Base-by-base conservation (phyloP, 345 rosid species). In the Eucalyptus pumila region DNA sequence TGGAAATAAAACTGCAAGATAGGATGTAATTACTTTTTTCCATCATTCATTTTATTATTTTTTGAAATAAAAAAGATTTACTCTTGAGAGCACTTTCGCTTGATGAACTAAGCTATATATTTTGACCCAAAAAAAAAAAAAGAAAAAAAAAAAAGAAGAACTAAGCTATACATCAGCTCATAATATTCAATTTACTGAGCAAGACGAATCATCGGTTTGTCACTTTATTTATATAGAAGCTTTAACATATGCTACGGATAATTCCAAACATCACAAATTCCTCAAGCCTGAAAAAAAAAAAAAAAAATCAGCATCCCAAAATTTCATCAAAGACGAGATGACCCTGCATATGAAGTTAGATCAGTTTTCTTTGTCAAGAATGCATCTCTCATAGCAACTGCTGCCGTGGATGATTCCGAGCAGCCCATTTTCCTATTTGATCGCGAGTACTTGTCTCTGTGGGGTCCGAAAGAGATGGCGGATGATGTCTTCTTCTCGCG, bases 401-500 rank as follows among this genome's bases (percentile, higher is more conserved):
- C 8, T 1, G 1, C 9, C 8, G 27, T 4, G 9, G 10, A 52
- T 52, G 56, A 10, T 21, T 37, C 47, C 5, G 9, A 6, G 47
- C 47, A 2, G 1, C 15, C 45, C 83, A 42, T 76, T 76, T 19
- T 40, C 8, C 83, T 40, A 76, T 76, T 76, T 0, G 3, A 27
- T 40, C 47, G 47, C 0, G 47, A 76, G 83, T 76, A 76, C 30
- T 76, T 76, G 47, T 40, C 47, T 21, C 27, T 76, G 5, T 0
- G 15, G 27, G 27, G 83, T 37, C 1, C 1, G 5, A 11, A 72
- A 6, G 3, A 26, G 8, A 11, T 40, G 15, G 24, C 5, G 0
- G 1, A 9, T 4, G 3, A 4, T 0, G 5, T 24, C 47, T 24
- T 40, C 27, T 76, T 21, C 83, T 40, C 2, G 15, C 1, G 45